phyloP scores from a whole-genome alignment of 805 yeast genomes.

The Sporopachydermia lactativora region DNA sequence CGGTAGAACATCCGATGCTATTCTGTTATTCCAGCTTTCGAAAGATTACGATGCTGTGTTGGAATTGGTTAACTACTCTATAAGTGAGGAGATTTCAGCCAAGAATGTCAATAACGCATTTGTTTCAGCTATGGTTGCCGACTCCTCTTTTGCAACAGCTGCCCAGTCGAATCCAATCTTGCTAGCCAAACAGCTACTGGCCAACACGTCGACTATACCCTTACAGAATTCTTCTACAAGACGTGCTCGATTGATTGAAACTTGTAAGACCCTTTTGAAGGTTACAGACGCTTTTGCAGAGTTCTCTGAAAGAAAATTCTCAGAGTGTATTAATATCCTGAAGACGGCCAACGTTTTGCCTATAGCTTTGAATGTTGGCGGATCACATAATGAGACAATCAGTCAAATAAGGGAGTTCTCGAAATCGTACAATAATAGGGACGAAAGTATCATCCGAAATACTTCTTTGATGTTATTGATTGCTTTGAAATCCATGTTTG shows the following conservation, averaged over 20 bases:
- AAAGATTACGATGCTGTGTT: slow-evolving; percentile 80
- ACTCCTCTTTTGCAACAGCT: slow-evolving; percentile 15
- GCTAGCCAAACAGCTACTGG: slow-evolving; percentile 17
- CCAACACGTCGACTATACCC: not conserved
- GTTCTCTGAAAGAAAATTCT: slow-evolving; percentile 45
- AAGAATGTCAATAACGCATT: slow-evolving; percentile 1
- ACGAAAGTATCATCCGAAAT: slow-evolving; percentile 62
- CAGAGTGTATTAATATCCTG: slow-evolving; percentile 38
- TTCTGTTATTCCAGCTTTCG: slow-evolving; percentile 73
- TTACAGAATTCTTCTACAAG: slow-evolving; percentile 11
- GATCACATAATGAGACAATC: not conserved
- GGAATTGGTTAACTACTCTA: slow-evolving; percentile 51
- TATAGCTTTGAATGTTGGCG: slow-evolving; percentile 20
- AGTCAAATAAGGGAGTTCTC: not conserved
- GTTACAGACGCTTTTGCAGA: slow-evolving; percentile 54
- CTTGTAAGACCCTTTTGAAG: slow-evolving; percentile 48
- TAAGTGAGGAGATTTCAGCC: slow-evolving; percentile 39
- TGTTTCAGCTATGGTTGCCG: not conserved
- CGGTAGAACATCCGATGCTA: slow-evolving; percentile 76
- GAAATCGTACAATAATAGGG: slow-evolving; percentile 40
- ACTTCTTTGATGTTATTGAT: slow-evolving; percentile 70
- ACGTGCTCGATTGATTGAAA: slow-evolving; percentile 29
- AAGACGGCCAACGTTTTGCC: slow-evolving; percentile 58
- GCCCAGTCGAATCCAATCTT: slow-evolving; percentile 22
- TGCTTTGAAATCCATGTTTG: slow-evolving; percentile 65